Base-by-base conservation (phyloP, 148 eudicot species). In the Vaccinium vitisidaea region DNA sequence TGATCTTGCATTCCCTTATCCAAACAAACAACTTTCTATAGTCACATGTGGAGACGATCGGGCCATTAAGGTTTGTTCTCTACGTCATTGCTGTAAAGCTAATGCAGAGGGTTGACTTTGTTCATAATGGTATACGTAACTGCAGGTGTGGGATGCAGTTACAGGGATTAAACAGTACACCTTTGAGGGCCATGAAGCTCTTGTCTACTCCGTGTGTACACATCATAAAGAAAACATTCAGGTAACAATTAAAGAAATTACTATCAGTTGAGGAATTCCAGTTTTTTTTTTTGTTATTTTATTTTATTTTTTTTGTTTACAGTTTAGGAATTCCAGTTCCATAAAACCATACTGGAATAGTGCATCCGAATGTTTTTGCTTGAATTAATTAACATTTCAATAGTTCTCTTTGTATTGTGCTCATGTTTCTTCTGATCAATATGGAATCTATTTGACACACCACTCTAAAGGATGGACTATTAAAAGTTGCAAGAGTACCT, bases 41-140 rank as follows among this genome's bases (percentile, higher is more conserved):
- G 90, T 96, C 85, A 96, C 99, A 43, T 96, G 99, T 83, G 99
- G 99, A 83, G 99, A 96, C 23, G 99, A 96, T 88, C 90, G 93
- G 82, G 90, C 93, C 54, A 93, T 96, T 79, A 96, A 96, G 98
- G 99, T 96, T 55, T 77, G 82, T 54, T 87, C 84, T 23, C 78
- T 48, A 1, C 76, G 13, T 36, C 18, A 15, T 71, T 52, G 52
- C 82, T 69, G 21, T 79, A 30, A 61, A 65, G 39, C 52, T 54
- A 48, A 78, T 43, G 75, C 27, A 21, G 67, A 36, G 30, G 58
- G 80, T 84, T 54, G 81, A 78, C 84, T 83, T 90, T 32, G 74
- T 10, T 76, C 48, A 18, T 82, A 84, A 56, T 32, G 77, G 52
- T 80, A 56, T 25, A 74, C 53, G 36, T 75, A 80, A 86, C 27